These are phyloP conservation scores for Singerocomus rubriflavus DNA, from an alignment of 1,284 basidiomycete species.

Conservation along the genomic window DNA sequence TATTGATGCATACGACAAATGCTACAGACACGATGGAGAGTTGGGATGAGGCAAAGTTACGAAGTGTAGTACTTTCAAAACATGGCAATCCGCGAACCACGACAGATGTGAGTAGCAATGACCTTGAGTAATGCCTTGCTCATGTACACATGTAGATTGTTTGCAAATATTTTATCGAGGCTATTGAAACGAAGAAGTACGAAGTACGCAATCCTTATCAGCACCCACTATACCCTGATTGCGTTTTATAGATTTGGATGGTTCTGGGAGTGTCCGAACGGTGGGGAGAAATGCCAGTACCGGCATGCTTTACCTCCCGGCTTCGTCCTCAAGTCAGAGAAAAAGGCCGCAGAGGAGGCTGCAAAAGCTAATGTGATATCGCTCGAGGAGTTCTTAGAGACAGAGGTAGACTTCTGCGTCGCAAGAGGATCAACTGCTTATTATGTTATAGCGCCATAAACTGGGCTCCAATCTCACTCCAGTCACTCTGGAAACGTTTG, in stretches of 20 bases:
- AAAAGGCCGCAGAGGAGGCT: constrained; percentile 80
- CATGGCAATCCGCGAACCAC: constrained; percentile 88
- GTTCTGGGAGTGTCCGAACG: constrained; percentile 89
- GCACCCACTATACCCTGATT: not conserved
- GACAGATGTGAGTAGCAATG: constrained; percentile 71
- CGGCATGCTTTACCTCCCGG: constrained; percentile 94
- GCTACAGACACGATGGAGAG: constrained; percentile 90
- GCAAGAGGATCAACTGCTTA: constrained; percentile 4
- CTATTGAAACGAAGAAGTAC: constrained; percentile 90
- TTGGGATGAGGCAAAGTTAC: constrained; percentile 96
- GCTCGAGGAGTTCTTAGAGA: constrained; percentile 96
- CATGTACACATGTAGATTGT: constrained; percentile 65
- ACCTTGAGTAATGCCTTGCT: constrained; percentile 1
- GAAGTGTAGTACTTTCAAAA: constrained; percentile 85
- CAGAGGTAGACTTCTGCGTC: constrained; percentile 62
- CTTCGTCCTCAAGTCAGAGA: constrained; percentile 91
- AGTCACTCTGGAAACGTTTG: constrained; percentile 92
- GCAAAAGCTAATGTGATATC: constrained; percentile 90
- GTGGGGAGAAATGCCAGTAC: constrained; percentile 90
- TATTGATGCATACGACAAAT: constrained; percentile 9
- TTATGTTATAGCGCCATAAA: constrained; percentile 77
- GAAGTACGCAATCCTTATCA: constrained; percentile 29
- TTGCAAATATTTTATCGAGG: constrained; percentile 96
- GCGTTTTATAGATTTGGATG: constrained; percentile 67
- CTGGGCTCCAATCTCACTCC: constrained; percentile 90